These are phyloP conservation scores for Dichomitus squalens DNA, from an alignment of 1,284 basidiomycete genomes.

Conservation along the genomic window DNA sequence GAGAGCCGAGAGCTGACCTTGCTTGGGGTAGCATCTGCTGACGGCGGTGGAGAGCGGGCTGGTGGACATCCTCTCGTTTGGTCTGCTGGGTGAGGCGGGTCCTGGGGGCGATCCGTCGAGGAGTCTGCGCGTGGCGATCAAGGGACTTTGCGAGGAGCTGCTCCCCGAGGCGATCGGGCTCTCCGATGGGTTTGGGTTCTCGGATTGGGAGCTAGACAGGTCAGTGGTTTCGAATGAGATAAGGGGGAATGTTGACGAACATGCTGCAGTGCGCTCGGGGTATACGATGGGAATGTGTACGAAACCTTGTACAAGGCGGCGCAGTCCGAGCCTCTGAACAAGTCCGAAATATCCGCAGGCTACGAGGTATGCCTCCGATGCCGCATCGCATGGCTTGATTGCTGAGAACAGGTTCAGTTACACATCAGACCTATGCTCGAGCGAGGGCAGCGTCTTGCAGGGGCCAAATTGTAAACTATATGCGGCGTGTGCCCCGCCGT, in stretches of 20 bases:
- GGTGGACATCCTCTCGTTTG: slow-evolving; percentile 60
- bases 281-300: slow-evolving; percentile 70
- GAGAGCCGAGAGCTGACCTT: background rate
- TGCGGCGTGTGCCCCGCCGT: background rate
- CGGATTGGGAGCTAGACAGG: slow-evolving; percentile 80
- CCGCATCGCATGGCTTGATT: no score
- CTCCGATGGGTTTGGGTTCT: slow-evolving; percentile 76
- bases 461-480: slow-evolving; percentile 28
- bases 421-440: slow-evolving; percentile 41
- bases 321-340: slow-evolving; percentile 67
- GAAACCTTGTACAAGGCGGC: slow-evolving; percentile 68
- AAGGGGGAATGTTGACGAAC: background rate
- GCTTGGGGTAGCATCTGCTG: slow-evolving; percentile 55
- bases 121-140: slow-evolving; percentile 56
- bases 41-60: slow-evolving; percentile 57
- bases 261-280: slow-evolving; percentile 56
- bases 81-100: slow-evolving; percentile 36
- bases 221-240: slow-evolving; percentile 27
- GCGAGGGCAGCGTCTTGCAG: slow-evolving; percentile 43
- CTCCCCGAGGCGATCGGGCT: slow-evolving; percentile 72
- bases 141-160: slow-evolving; percentile 50
- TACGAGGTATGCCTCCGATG: slow-evolving; percentile 45
- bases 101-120: slow-evolving; percentile 46
- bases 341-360: slow-evolving; percentile 49
- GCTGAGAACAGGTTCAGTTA: background rate